These are phyloP conservation scores for Deinandra increscens DNA, from an alignment of 129 eudicot genomes.

Conservation along the genomic window DNA sequence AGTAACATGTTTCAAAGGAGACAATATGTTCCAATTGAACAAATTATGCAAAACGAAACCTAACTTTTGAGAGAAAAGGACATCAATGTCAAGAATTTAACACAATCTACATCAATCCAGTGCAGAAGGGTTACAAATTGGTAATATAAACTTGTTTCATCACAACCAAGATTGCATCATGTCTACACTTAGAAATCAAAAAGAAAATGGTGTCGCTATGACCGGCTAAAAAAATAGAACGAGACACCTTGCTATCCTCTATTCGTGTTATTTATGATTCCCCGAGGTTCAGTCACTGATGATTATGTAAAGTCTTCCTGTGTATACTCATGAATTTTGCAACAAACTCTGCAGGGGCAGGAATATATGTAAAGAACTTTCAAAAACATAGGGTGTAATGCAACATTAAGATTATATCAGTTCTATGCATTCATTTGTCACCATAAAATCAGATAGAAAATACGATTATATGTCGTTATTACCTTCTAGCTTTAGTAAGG, in stretches of 20 bases:
- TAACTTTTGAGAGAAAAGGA: background rate
- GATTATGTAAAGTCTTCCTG: constrained; percentile 59
- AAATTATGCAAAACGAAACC: background rate
- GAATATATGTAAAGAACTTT: background rate
- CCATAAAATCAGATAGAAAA: constrained; percentile 7
- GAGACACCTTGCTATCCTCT: constrained; percentile 25
- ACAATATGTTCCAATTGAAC: background rate
- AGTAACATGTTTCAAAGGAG: too few species aligned
- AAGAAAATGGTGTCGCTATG: background rate
- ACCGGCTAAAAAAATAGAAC: constrained; percentile 13
- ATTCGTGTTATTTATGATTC: constrained; percentile 14
- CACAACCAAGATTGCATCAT: constrained; percentile 1
- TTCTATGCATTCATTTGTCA: constrained; percentile 8
- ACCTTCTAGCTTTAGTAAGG: constrained; percentile 84
- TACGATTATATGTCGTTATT: constrained; percentile 4
- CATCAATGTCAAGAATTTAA: background rate
- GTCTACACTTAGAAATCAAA: constrained; percentile 9
- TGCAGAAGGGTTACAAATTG: constrained; percentile 24
- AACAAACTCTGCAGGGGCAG: constrained; percentile 57
- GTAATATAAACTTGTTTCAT: constrained; percentile 20
- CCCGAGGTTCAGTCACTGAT: constrained; percentile 28
- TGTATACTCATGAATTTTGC: constrained; percentile 83
- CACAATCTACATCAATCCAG: constrained; percentile 2
- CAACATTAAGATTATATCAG: background rate
- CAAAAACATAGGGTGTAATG: background rate